phyloP scores from a whole-genome alignment of 2,329 filamentous ascomycete genomes.

The Sporothrix dimorphospora region DNA sequence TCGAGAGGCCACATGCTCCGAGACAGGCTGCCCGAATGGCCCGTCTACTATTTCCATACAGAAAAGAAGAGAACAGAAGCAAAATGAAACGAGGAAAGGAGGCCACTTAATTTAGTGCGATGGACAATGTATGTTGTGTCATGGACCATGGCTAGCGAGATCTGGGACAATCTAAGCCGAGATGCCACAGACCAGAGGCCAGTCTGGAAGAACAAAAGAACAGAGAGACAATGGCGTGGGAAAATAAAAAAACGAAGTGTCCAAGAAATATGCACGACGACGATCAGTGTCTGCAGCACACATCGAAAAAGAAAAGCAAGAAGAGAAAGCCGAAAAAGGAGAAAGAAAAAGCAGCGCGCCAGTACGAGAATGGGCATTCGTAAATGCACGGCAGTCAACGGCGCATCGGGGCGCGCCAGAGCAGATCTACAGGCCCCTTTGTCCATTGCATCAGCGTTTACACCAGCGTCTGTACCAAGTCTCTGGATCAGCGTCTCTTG shows the following conservation, averaged over 20 bases:
- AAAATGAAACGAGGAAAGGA: not conserved
- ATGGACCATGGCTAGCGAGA: not conserved
- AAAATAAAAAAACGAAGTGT: not conserved
- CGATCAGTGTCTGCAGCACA: not conserved
- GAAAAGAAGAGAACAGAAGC: not conserved
- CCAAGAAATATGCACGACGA: not conserved
- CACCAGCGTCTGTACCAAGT: not conserved
- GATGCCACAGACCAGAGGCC: not conserved
- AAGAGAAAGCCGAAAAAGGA: too few relatives aligned
- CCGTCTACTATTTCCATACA: not conserved
- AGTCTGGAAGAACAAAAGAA: not conserved
- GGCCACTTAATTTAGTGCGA: not conserved
- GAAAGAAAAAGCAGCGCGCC: not conserved
- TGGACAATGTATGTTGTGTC: not conserved
- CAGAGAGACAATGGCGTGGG: not conserved
- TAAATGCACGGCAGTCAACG: not conserved
- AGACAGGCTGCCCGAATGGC: not conserved
- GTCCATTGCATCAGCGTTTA: not conserved
- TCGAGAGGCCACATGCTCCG: not conserved
- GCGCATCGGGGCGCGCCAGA: not conserved
- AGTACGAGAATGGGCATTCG: not conserved
- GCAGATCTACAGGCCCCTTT: not conserved
- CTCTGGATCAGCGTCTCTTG: not conserved
- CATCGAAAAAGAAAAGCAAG: not conserved
- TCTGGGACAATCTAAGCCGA: not conserved